These are phyloP conservation scores for Pythium phragmiticola DNA, from an alignment of 352 stramenopile genomes.

Conservation along the genomic window DNA sequence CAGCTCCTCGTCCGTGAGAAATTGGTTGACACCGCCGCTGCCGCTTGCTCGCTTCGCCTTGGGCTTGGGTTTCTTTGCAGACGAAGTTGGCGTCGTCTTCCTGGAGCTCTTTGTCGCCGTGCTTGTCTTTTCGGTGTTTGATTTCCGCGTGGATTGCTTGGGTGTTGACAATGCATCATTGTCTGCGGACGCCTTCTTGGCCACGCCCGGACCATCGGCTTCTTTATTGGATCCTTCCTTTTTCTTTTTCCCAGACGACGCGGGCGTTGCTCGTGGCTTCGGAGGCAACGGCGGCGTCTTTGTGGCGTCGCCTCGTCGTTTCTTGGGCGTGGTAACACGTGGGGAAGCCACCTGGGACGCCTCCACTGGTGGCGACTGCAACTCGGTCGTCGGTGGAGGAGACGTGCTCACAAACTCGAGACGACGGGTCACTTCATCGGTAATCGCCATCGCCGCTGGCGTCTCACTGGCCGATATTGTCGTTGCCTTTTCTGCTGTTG, in stretches of 20 bases:
- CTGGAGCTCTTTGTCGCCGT: neutral
- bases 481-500: neutral
- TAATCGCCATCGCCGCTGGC: neutral
- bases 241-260: constrained; percentile 16
- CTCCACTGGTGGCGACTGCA: neutral
- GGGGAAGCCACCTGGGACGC: neutral
- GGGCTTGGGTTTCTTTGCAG: constrained; percentile 22
- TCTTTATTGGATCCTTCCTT: constrained; percentile 7
- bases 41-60: constrained; percentile 25
- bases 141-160: constrained; percentile 3
- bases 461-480: neutral
- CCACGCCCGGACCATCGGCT: too few species aligned
- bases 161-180: neutral
- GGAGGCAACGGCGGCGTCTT: constrained; percentile 2
- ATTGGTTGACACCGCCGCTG: neutral
- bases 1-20: constrained; percentile 30
- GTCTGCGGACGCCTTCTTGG: neutral
- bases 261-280: constrained; percentile 4
- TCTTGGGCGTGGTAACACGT: neutral
- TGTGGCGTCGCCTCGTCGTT: neutral
- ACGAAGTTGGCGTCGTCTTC: constrained; percentile 10
- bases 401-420: constrained; percentile 23
- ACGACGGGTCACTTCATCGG: constrained; percentile 23
- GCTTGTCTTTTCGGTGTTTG: neutral
- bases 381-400: neutral